phyloP scores from a whole-genome alignment of 306 rosid species.

The Fagus crenata region DNA sequence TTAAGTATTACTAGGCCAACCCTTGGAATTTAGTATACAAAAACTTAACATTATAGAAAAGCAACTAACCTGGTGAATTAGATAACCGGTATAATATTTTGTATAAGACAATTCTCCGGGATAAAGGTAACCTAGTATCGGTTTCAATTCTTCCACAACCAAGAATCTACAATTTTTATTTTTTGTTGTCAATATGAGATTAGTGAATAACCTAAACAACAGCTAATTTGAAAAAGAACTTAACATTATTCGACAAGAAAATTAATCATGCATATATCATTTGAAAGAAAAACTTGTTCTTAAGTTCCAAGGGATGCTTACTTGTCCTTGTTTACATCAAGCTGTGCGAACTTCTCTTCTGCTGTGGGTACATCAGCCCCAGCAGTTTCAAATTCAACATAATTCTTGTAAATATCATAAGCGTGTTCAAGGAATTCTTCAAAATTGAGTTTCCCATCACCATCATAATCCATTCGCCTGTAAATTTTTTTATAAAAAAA shows the following conservation, averaged over 20 bases:
- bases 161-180: conserved; percentile 38
- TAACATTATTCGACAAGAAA: not conserved
- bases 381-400: conserved; percentile 48
- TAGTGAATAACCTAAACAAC: not conserved
- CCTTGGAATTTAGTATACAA: no score
- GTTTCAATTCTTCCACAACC: conserved; percentile 62
- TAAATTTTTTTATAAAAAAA: conserved; percentile 1
- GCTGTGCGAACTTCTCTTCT: conserved; percentile 52
- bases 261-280: not conserved
- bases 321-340: conserved; percentile 66
- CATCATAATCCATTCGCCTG: conserved; percentile 59
- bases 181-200: not conserved
- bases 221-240: not conserved
- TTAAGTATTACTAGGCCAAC: no score
- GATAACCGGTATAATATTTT: conserved; percentile 51
- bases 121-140: conserved; percentile 52
- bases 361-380: conserved; percentile 39
- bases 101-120: conserved; percentile 77
- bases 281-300: not conserved
- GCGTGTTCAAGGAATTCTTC: conserved; percentile 50
- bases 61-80: conserved; percentile 60
- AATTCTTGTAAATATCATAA: conserved; percentile 47
- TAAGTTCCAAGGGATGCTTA: conserved; percentile 21
- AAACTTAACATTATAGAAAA: not conserved
- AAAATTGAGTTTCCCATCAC: conserved; percentile 56